Base-by-base conservation (phyloP, 1,139 yeast species). In the Yamadazyma pseudoaaseri region DNA sequence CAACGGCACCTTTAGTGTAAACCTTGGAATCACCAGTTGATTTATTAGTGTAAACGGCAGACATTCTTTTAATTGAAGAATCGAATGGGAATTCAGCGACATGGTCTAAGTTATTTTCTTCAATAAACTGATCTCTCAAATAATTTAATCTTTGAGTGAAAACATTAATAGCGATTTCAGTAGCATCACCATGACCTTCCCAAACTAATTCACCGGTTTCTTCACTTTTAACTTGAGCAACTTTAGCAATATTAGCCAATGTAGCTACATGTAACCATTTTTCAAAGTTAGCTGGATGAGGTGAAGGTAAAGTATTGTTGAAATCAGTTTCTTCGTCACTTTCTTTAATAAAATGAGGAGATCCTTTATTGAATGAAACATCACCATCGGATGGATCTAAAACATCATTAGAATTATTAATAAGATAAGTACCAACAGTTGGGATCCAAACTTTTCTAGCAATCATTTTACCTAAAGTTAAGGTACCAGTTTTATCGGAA, bases 151-250 rank as follows among this genome's bases (percentile, higher is more conserved):
- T 69, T 20, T 76, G 59, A 11, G 78, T 73, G 52, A 84, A 83
- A 0, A 85, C 89, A 51, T 84, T 86, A 42, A 85, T 80, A 8
- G 95, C 92, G 48, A 82, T 77, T 58, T 85, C 95, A 3, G 95
- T 85, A 26, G 94, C 89, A 53, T 85, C 95, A 36, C 94, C 95
- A 48, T 79, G 81, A 13, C 86, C 87, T 47, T 76, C 76, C 92
- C 92, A 85, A 8, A 16, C 36, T 10, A 30, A 23, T 27, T 32
- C 34, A 2, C 35, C 36, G 10, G 35, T 16, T 23, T 38, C 65
- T 23, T 38, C 65, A 36, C 62, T 62, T 20, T 52, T 48, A 27
- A 64, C 62, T 41, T 70, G 58, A 40, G 65, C 66, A 17, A 84
- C 75, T 13, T 69, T 65, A 4, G 94, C 89, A 51, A 83, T 77